phyloP scores from a whole-genome alignment of 202 grass and related monocot species.

The Schoenoplectus tabernaemontani region DNA sequence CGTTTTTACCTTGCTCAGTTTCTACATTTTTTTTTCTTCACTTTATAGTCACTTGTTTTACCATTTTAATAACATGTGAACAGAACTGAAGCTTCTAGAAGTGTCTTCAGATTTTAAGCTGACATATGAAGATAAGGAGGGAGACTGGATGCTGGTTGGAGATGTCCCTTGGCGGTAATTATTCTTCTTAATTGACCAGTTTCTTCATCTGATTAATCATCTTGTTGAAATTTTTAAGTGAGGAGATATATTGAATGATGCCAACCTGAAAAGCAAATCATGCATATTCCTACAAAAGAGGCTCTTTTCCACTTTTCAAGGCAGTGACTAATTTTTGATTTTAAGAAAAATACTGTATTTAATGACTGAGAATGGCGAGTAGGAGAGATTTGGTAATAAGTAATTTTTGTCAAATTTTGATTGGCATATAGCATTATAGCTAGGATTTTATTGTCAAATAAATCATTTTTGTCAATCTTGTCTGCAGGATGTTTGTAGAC shows the following conservation, averaged over 20 bases:
- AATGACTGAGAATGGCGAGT: not conserved
- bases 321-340: not conserved
- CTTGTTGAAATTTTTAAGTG: not conserved
- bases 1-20: not conserved
- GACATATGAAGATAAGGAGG: slow-evolving; percentile 91
- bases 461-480: not conserved
- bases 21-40: not conserved
- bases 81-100: slow-evolving; percentile 10
- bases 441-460: not conserved
- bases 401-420: too few relatives aligned
- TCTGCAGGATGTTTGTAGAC: slow-evolving; percentile 62
- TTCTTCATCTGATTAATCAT: not conserved
- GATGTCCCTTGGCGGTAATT: slow-evolving; percentile 96
- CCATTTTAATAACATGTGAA: not conserved
- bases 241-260: not conserved
- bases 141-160: slow-evolving; percentile 97
- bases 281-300: not conserved
- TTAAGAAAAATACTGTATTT: not conserved
- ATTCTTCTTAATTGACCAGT: not conserved
- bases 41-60: not conserved
- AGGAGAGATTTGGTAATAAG: too few relatives aligned
- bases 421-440: not conserved
- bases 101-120: slow-evolving; percentile 49
- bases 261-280: not conserved
- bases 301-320: not conserved